Conservation (phyloP, 164 flowering plant species). For the Cinnamomum micranthum region DNA sequence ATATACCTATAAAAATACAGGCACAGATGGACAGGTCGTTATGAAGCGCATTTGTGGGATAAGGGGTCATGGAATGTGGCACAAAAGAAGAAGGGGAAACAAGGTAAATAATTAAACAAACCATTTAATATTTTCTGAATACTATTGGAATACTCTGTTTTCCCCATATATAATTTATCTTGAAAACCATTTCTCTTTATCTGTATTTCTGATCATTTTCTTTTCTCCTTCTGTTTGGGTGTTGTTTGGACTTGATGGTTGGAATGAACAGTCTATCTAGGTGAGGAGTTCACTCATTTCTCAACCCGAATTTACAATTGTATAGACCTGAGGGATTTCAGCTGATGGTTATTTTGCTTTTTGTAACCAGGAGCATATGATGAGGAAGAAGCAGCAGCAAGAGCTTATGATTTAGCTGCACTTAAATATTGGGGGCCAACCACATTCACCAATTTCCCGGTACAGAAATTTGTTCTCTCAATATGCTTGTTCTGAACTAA, state of each 20-base stretch:
- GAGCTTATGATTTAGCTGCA: conserved; percentile 68
- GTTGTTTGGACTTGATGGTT: neutral
- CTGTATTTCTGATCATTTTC: neutral
- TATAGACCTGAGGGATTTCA: neutral
- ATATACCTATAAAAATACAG: conserved; percentile 16
- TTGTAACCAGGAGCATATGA: conserved; percentile 52
- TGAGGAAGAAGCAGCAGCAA: conserved; percentile 66
- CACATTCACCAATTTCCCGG: conserved; percentile 55
- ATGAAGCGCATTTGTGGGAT: conserved; percentile 68
- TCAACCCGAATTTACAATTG: neutral
- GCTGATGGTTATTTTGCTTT: neutral
- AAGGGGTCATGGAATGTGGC: conserved; percentile 62
- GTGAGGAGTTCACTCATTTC: conserved; percentile 21
- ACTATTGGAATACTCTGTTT: neutral
- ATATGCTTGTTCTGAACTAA: neutral
- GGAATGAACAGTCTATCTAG: conserved; percentile 47
- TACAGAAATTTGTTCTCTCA: conserved; percentile 6
- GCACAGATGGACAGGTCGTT: conserved; percentile 72
- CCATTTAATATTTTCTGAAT: too few species aligned
- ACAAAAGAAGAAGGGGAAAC: conserved; percentile 69
- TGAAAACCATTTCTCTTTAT: neutral
- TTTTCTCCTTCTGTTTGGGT: neutral
- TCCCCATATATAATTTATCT: too few species aligned
- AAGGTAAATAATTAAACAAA: conserved; percentile 29
- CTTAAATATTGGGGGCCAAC: conserved; percentile 62